Conservation (phyloP, 106 monocot genomes). For the Dendrobium chrysotoxum region DNA sequence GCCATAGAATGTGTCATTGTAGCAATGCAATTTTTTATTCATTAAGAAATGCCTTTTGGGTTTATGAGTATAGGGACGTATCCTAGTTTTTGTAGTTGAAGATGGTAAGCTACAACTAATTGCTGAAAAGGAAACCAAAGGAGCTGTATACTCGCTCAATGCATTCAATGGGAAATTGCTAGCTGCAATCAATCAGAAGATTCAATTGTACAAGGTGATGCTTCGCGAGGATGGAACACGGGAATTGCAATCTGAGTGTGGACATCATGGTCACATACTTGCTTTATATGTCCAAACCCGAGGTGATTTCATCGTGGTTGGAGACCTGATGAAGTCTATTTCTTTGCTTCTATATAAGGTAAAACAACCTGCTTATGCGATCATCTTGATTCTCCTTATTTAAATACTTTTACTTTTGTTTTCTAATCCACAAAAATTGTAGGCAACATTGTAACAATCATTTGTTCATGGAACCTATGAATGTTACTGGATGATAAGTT, state of each 20-base stretch:
- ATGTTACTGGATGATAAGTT: too few relatives aligned
- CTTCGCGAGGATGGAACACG: slow-evolving; percentile 83
- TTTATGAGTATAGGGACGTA: slow-evolving; percentile 63
- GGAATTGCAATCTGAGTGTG: slow-evolving; percentile 90
- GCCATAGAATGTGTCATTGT: not conserved
- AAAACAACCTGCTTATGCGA: not conserved
- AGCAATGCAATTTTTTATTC: not conserved
- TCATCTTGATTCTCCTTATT: not conserved
- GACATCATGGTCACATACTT: slow-evolving; percentile 95
- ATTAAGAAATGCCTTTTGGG: not conserved
- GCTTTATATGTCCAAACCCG: slow-evolving; percentile 93
- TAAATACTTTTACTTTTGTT: not conserved
- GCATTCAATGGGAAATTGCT: slow-evolving; percentile 94
- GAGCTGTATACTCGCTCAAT: slow-evolving; percentile 92
- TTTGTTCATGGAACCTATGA: too few relatives aligned
- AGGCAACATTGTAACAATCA: not conserved
- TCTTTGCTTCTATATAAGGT: slow-evolving; percentile 93
- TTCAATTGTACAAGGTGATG: slow-evolving; percentile 87
- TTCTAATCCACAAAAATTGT: not conserved
- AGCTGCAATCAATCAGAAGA: slow-evolving; percentile 97
- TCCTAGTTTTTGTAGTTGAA: slow-evolving; percentile 86
- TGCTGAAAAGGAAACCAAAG: slow-evolving; percentile 96
- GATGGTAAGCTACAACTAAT: slow-evolving; percentile 91
- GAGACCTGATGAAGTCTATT: slow-evolving; percentile 97
- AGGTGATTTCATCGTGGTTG: slow-evolving; percentile 97